These are phyloP conservation scores for Bipolaris bicolor DNA, from an alignment of 2,329 filamentous ascomycete species.

Conservation along the genomic window DNA sequence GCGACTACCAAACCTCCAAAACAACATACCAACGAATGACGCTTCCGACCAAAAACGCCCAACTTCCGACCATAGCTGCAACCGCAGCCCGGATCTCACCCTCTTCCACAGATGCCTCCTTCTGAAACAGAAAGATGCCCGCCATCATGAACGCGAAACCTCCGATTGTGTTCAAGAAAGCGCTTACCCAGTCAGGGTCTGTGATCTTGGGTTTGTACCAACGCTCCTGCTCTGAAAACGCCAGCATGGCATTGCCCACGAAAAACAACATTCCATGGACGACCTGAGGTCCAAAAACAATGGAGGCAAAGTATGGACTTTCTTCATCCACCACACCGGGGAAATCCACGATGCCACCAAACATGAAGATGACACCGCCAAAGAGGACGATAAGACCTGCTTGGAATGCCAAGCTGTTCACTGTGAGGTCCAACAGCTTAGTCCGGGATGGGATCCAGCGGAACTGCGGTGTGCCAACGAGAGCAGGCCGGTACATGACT, in stretches of 20 bases:
- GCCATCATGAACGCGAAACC: constrained; percentile 39
- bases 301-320: constrained; percentile 14
- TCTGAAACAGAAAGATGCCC: constrained; percentile 31
- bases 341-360: constrained; percentile 37
- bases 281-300: constrained; percentile 37
- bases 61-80: constrained; percentile 32
- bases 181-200: constrained; percentile 36
- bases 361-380: constrained; percentile 40
- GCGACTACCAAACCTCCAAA: constrained; percentile 13
- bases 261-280: constrained; percentile 35
- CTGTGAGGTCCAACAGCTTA: constrained; percentile 27
- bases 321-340: constrained; percentile 31
- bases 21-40: constrained; percentile 35
- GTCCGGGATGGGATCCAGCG: constrained; percentile 28
- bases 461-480: constrained; percentile 33
- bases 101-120: constrained; percentile 3
- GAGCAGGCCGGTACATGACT: constrained; percentile 31
- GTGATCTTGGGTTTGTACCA: constrained; percentile 35
- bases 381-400: constrained; percentile 39
- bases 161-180: constrained; percentile 33
- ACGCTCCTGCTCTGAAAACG: constrained; percentile 30
- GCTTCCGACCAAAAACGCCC: constrained; percentile 37
- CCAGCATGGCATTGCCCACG: constrained; percentile 36
- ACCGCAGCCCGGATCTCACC: constrained; percentile 18
- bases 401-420: constrained; percentile 34